Evolutionary conservation across 1,139 yeast genomes (phyloP).

Genomic region (Saccharomyces hybrid): DNA sequence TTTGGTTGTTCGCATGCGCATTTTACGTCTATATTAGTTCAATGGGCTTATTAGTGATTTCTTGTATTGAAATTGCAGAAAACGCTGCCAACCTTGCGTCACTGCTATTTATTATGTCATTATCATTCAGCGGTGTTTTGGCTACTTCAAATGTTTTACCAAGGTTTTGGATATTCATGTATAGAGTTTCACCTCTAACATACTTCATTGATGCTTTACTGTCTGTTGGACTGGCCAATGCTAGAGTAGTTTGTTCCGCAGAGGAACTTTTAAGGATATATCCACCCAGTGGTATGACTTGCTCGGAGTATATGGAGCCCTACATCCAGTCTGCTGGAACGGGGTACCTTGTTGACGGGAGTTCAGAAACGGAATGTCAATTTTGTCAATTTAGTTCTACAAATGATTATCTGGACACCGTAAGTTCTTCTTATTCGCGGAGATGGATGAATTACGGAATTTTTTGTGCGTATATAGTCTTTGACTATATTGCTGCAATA

Average conservation of each 20-base stretch:
- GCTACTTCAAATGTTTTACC: slow-evolving; percentile 48
- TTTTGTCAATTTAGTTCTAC: slow-evolving; percentile 45
- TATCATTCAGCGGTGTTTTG: slow-evolving; percentile 74
- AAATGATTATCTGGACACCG: slow-evolving; percentile 40
- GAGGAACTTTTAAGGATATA: slow-evolving; percentile 39
- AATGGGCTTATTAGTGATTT: slow-evolving; percentile 49
- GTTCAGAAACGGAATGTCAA: slow-evolving; percentile 38
- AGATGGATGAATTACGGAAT: slow-evolving; percentile 65
- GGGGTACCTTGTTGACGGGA: slow-evolving; percentile 43
- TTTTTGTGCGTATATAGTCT: slow-evolving; percentile 31
- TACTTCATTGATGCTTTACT: slow-evolving; percentile 45
- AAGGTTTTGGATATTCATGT: slow-evolving; percentile 51
- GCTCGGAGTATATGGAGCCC: slow-evolving; percentile 42
- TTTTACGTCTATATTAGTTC: slow-evolving; percentile 54
- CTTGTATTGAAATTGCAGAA: slow-evolving; percentile 49
- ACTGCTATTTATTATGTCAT: slow-evolving; percentile 53
- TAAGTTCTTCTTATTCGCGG: slow-evolving; percentile 38
- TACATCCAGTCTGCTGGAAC: slow-evolving; percentile 42
- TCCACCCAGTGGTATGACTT: slow-evolving; percentile 43
- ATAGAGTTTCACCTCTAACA: slow-evolving; percentile 57
- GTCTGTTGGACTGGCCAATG: slow-evolving; percentile 43
- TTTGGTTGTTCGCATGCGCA: slow-evolving; percentile 47
- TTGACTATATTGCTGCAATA: slow-evolving; percentile 46
- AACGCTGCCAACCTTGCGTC: slow-evolving; percentile 63
- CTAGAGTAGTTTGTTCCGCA: slow-evolving; percentile 39